A percentile compares a stretch with the other conserved stretches of the same genome.
phyloP scores from a whole-genome alignment of 305 asterid species.

The Fraxinus baroniana region DNA sequence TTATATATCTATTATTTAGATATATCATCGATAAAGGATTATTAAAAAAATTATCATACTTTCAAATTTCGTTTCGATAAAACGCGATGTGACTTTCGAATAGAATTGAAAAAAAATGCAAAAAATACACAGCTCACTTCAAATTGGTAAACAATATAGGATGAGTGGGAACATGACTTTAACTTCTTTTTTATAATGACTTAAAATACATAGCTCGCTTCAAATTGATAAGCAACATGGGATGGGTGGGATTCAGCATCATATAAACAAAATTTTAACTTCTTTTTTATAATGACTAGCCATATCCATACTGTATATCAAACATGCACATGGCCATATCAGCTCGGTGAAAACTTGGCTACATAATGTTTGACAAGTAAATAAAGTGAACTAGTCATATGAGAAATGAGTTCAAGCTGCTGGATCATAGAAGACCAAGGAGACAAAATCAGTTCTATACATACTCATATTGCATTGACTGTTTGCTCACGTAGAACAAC shows the following conservation, averaged over 20 bases:
- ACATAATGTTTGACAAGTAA: background rate
- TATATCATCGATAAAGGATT: background rate
- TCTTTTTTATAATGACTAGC: background rate
- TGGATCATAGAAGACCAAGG: slow-evolving; percentile 13
- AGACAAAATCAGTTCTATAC: slow-evolving; percentile 19
- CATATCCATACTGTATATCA: background rate
- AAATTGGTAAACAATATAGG: too few relatives aligned
- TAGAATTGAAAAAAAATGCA: background rate
- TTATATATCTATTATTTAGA: background rate
- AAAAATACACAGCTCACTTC: too few relatives aligned
- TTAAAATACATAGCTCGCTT: background rate
- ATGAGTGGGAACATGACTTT: too few relatives aligned
- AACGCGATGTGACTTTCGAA: background rate
- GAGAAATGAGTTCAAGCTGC: slow-evolving; percentile 4
- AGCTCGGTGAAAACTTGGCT: background rate
- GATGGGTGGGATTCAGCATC: background rate
- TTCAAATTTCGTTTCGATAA: background rate
- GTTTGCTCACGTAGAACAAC: slow-evolving; percentile 13
- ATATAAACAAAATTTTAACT: background rate
- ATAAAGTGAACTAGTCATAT: background rate
- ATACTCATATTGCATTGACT: slow-evolving; percentile 21
- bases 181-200: background rate
- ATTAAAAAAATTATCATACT: background rate
- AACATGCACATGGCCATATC: background rate
- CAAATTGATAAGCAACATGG: background rate